Percentiles rank a stretch among this genome's conserved stretches.
Conservation (phyloP, 2,329 filamentous ascomycete genomes). For the Hirsutella rhossiliensis region DNA sequence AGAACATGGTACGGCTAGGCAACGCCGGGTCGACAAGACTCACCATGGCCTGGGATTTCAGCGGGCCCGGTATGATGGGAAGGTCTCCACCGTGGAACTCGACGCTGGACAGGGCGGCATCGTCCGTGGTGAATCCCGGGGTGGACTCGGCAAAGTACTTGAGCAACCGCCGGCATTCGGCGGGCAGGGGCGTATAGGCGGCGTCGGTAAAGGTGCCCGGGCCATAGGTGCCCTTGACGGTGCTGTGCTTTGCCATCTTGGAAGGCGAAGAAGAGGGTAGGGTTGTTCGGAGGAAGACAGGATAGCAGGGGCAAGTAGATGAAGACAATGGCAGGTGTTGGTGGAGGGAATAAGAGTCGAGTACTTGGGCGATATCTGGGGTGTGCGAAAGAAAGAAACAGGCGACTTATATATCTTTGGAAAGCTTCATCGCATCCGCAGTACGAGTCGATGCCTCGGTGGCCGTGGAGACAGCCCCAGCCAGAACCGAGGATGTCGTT, state of each 20-base stretch:
- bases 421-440: too few species aligned
- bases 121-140: conserved; percentile 20
- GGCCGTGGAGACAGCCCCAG: too few species aligned
- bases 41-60: conserved; percentile 19
- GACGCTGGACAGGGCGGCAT: conserved; percentile 14
- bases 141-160: conserved; percentile 15
- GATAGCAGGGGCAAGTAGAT: too few species aligned
- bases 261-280: too few species aligned
- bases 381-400: too few species aligned
- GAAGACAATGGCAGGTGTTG: too few species aligned
- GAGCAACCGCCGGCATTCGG: conserved; percentile 19
- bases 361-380: too few species aligned
- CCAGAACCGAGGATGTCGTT: too few species aligned
- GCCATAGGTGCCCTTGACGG: conserved; percentile 13
- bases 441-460: too few species aligned
- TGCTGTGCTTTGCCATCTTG: not conserved
- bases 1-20: not conserved
- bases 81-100: conserved; percentile 16
- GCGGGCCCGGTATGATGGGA: conserved; percentile 20
- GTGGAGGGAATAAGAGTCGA: too few species aligned
- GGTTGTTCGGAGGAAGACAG: too few species aligned
- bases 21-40: not conserved
- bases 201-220: conserved; percentile 18
- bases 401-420: too few species aligned
- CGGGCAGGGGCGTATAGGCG: conserved; percentile 13